Evolutionary conservation across 352 stramenopile species (phyloP), one percentile per base, ranked within the genome.

Genomic region (Blastocystis sp.): DNA sequence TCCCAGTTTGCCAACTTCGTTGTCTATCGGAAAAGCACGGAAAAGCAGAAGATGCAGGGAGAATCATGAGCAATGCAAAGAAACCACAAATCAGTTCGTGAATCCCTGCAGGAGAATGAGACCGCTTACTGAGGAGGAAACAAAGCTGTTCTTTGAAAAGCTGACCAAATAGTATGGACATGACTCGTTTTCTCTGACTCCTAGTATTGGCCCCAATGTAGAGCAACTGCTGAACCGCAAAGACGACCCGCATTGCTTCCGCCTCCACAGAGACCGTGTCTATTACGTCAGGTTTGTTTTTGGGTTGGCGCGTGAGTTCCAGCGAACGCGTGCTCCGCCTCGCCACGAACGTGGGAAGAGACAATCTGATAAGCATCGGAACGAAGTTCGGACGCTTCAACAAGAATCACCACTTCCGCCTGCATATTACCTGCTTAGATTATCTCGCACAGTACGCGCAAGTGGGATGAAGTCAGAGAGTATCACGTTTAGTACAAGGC

Each of bases 371-470:
- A 57, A 95, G 94, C 89, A 93, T 98, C 71, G 97, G 97, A 80
- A 98, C 95, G 78, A 97, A 95, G 87, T 94, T 99, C 62, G 97
- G 96, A 57, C 98, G 98, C 91, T 98, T 99, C 91, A 99, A 96
- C 52, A 98, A 99, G 91, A 95, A 93, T 87, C 96, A 96, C 87
- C 99, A 98, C 90, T 98, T 98, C 91, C 93, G 97, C 90, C 91
- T 99, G 89, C 95, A 96, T 90, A 98, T 99, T 91, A 98, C 96
- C 54, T 96, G 96, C 89, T 92, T 99, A 69, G 97, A 99, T 92
- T 98, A 98, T 91, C 89, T 99, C 17, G 93, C 95, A 59, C 95
- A 99, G 90, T 98, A 99, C 91, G 95, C 96, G 81, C 97, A 98
- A 91, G 92, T 95, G 89, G 10, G 90, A 59, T 43, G 38, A 19